These are phyloP conservation scores for Dactylonectria macrodidyma DNA, from an alignment of 2,329 filamentous ascomycete species.

Conservation along the genomic window DNA sequence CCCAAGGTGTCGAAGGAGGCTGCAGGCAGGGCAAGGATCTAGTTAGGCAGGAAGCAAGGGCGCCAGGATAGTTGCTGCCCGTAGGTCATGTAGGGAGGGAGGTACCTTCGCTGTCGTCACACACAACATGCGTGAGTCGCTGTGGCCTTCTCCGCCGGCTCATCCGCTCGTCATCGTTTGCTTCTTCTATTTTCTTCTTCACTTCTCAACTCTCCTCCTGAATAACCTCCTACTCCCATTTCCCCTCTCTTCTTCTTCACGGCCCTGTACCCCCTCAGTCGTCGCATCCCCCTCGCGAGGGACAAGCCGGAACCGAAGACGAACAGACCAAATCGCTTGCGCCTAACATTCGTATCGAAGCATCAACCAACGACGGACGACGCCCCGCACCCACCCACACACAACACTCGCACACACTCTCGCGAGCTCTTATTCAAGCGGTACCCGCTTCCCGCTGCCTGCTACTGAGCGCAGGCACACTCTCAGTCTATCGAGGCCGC, in stretches of 20 bases:
- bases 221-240: no score
- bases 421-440: slow-evolving; percentile 1
- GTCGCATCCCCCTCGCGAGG: not conserved
- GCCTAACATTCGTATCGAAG: not conserved
- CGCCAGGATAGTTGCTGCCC: not conserved
- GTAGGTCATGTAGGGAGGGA: not conserved
- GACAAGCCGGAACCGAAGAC: slow-evolving; percentile 15
- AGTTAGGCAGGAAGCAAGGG: not conserved
- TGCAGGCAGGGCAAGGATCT: not conserved
- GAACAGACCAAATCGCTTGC: not conserved
- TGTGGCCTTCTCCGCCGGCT: slow-evolving; percentile 29
- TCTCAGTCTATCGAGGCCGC: not conserved
- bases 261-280: not conserved
- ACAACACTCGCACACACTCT: not conserved
- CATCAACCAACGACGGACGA: slow-evolving; percentile 11
- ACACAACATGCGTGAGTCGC: slow-evolving; percentile 22
- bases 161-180: slow-evolving; percentile 33
- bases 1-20: not conserved
- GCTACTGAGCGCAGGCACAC: not conserved
- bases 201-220: slow-evolving; percentile 1
- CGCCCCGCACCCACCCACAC: slow-evolving; percentile 24
- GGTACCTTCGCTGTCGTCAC: slow-evolving; percentile 26
- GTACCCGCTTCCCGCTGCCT: slow-evolving; percentile 7
- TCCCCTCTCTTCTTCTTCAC: slow-evolving; percentile 1
- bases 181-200: slow-evolving; percentile 11